Base-by-base conservation (phyloP, 805 yeast genomes). In the Suhomyces prunicola region DNA sequence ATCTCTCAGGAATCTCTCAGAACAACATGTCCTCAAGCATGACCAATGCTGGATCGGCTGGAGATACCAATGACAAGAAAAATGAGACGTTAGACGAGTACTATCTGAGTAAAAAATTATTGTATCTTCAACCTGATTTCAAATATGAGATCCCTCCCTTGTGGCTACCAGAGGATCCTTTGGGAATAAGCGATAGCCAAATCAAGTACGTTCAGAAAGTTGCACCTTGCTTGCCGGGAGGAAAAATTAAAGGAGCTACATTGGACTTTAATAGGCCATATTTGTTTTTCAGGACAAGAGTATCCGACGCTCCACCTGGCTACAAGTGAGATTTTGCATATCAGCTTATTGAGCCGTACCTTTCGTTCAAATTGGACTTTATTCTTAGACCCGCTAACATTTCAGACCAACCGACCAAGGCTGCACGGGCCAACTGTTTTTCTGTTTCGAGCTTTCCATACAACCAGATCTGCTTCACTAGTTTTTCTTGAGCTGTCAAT, bases 141-240 rank as follows among this genome's bases (percentile, higher is more conserved):
- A 68, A 63, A 46, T 73, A 66, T 50, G 72, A 70, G 48, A 55
- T 60, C 29, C 79, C 79, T 1, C 63, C 60, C 27, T 19, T 76
- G 5, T 75, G 79, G 79, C 50, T 76, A 17, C 79, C 80, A 0
- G 52, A 50, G 42, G 81, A 77, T 62, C 64, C 65, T 1, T 52
- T 50, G 46, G 75, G 76, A 4, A 56, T 65, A 19, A 60, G 70
- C 46, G 61, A 63, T 6, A 26, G 50, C n/a, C 69, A 63, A 46
- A 58, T 66, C 5, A 47, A 51, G 29, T 55, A 51, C 17, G 51
- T 66, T 3, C 62, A 66, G 52, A 47, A 54, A 4, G 48, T 48
- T 39, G 51, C 57, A 6, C 48, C 51, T 6, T 53, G 55, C 1
- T 47, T 68, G 35, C 55, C 52, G 15, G 70, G 65, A 4, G 69